Conservation (phyloP, 106 monocot genomes). For the Platanthera guangdongensis region DNA sequence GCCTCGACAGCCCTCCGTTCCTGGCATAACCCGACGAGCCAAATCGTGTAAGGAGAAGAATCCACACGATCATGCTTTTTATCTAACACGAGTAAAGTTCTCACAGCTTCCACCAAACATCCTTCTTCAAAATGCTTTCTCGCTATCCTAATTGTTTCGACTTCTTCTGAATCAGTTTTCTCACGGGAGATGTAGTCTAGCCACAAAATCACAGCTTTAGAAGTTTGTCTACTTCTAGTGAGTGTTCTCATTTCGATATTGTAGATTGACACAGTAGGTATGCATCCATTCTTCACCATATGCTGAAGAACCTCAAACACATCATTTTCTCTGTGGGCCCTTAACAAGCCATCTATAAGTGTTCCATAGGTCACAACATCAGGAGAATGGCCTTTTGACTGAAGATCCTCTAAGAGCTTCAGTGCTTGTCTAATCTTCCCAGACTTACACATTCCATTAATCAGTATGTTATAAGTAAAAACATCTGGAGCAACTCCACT, state of each 20-base stretch:
- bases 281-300: constrained; percentile 41
- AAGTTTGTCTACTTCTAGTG: constrained; percentile 37
- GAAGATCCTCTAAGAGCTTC: constrained; percentile 58
- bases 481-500: constrained; percentile 70
- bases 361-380: constrained; percentile 61
- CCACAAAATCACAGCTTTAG: constrained; percentile 62
- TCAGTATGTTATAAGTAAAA: constrained; percentile 56
- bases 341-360: constrained; percentile 49
- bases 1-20: constrained; percentile 40
- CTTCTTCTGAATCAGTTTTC: constrained; percentile 22
- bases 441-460: constrained; percentile 62
- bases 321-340: constrained; percentile 25
- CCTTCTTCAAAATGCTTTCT: constrained; percentile 37
- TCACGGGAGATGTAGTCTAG: constrained; percentile 29
- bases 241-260: constrained; percentile 42
- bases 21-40: constrained; percentile 70
- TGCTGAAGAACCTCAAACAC: constrained; percentile 35
- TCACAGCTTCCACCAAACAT: constrained; percentile 35
- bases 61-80: constrained; percentile 3
- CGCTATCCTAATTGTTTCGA: constrained; percentile 21
- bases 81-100: constrained; percentile 47
- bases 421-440: constrained; percentile 41
- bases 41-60: constrained; percentile 62
- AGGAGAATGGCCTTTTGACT: constrained; percentile 38
- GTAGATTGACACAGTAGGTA: constrained; percentile 44